Percentiles rank a stretch among this genome's conserved stretches.
Conservation (phyloP, 2,329 filamentous ascomycete genomes). For the Geosmithia putterillii region DNA sequence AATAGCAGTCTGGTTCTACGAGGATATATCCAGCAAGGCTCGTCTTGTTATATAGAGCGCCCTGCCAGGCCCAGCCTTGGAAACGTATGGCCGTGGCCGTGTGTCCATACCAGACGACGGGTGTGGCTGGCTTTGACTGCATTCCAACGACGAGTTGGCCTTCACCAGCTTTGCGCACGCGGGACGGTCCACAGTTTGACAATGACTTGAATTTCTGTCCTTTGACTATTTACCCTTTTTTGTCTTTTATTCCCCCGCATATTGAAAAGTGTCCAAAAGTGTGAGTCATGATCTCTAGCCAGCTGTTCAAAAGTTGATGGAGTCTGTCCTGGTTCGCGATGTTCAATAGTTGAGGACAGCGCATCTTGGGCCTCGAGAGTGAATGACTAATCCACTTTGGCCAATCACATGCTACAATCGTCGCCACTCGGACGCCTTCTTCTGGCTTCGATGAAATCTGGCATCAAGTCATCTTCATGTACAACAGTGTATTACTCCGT, state of each 20-base stretch:
- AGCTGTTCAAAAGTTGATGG: background rate
- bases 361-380: background rate
- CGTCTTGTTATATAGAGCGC: background rate
- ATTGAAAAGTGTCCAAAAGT: background rate
- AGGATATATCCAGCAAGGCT: background rate
- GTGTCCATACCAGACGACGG: background rate
- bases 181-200: no score
- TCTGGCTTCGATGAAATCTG: constrained; percentile 3
- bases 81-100: background rate
- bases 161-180: no score
- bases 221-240: no score
- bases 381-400: background rate
- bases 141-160: background rate
- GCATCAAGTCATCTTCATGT: background rate
- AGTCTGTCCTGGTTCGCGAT: no score
- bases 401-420: background rate
- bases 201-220: no score
- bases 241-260: no score
- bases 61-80: background rate
- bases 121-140: background rate
- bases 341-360: background rate
- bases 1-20: background rate
- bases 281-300: no score
- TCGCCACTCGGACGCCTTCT: background rate
- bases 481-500: background rate